Conservation (phyloP, 2,329 filamentous ascomycete genomes). For the Colletotrichum kahawae region DNA sequence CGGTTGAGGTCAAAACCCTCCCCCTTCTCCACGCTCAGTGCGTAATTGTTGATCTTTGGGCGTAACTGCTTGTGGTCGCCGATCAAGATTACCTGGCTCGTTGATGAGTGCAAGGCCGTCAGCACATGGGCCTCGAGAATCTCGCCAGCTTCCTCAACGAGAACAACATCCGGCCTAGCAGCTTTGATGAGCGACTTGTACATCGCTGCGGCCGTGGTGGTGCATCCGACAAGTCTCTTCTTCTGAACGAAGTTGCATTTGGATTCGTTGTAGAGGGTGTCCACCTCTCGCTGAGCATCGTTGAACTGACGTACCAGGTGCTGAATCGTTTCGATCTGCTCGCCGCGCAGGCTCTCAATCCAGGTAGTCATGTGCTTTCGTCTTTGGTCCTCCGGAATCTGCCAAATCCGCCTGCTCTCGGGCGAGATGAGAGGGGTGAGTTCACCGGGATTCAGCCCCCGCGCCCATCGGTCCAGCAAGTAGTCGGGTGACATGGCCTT, state of each 20-base stretch:
- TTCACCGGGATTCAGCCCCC: too few relatives aligned
- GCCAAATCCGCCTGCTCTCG: too few relatives aligned
- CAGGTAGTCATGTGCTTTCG: too few relatives aligned
- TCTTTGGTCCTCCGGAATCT: too few relatives aligned
- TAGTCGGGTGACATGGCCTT: too few relatives aligned
- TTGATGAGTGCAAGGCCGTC: constrained; percentile 58
- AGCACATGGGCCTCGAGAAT: constrained; percentile 73
- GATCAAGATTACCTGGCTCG: constrained; percentile 71
- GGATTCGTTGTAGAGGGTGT: too few relatives aligned
- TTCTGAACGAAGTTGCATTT: constrained; percentile 48
- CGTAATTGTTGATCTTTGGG: constrained; percentile 68
- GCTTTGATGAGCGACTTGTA: constrained; percentile 58
- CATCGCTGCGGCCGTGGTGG: constrained; percentile 73
- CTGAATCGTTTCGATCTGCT: too few relatives aligned
- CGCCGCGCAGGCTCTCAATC: too few relatives aligned
- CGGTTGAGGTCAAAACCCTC: constrained; percentile 70
- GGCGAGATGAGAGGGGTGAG: too few relatives aligned
- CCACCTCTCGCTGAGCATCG: too few relatives aligned
- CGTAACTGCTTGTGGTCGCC: constrained; percentile 77
- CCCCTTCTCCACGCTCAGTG: constrained; percentile 65
- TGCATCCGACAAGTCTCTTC: constrained; percentile 69
- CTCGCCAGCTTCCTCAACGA: constrained; percentile 77
- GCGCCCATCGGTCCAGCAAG: too few relatives aligned
- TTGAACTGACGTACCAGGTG: too few relatives aligned
- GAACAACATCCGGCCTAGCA: constrained; percentile 61